Base-by-base conservation (phyloP, 495 filamentous ascomycete genomes). In the Aspergillus ellipticus region DNA sequence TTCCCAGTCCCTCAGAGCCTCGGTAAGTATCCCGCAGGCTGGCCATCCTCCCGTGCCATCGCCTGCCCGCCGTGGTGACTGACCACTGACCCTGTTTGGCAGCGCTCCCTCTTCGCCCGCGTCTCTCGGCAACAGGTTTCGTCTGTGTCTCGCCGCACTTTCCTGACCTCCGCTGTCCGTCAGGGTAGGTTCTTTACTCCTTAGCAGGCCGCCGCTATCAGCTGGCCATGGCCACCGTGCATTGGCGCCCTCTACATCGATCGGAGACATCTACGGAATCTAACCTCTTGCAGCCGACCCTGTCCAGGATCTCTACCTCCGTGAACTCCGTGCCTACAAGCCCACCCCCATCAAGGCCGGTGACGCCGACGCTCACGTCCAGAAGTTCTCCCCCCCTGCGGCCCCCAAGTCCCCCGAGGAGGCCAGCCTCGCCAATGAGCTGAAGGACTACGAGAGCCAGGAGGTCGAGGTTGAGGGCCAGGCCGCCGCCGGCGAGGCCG, bases 221-320 rank as follows among this genome's bases (percentile, higher is more conserved):
- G 29, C 4, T 29, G 1, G 6, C 10, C 11, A 39, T 15, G 6
- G 35, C 10, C 35, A n/a, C 11, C 11, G 35, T n/a, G 10, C 11
- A 39, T 39, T 39, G 35, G 35, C 35, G n/a, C 11, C 3, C 11
- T 48, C 5, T 54, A 1, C 17, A 49, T 22, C 24, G 15, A 46
- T 29, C 19, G 33, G 19, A 26, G 17, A 5, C 9, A 13, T 46
- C 52, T 21, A 53, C 21, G 49, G 31, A 49, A 35, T 55, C 58
- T 64, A 60, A 58, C 43, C 51, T 29, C 49, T 21, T 67, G 55
- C 71, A 97, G 95, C 87, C 78, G 94, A 99, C 76, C 81, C 94
- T 60, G 87, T 99, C 61, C 94, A 96, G 77, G 93, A 97, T 60
- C 84, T 99, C 65, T 99, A 97, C 83, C 87, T 99, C 64, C 84